phyloP scores from a whole-genome alignment of 352 stramenopile genomes.

The Globisporangium echinulatum region DNA sequence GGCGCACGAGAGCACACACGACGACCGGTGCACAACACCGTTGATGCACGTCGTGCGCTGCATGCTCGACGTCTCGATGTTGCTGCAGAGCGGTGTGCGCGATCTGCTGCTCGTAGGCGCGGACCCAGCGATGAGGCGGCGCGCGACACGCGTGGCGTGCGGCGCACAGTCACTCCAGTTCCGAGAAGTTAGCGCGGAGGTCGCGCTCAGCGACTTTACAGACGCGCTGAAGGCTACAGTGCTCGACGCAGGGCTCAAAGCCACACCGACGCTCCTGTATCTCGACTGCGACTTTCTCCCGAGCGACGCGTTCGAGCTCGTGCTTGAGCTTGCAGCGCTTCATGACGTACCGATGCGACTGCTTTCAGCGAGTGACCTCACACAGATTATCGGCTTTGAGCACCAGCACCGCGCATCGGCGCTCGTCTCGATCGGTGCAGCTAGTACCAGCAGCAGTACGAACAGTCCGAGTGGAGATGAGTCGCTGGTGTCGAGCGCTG shows the following conservation, averaged over 20 bases:
- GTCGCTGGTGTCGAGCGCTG: no score
- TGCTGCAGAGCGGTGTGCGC: conserved; percentile 32
- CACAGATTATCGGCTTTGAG: conserved; percentile 36
- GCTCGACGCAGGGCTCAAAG: conserved; percentile 40
- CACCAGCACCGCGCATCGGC: conserved; percentile 16
- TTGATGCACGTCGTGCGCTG: conserved; percentile 31
- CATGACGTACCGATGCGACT: conserved; percentile 33
- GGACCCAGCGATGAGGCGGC: conserved; percentile 32
- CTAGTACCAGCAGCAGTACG: neutral
- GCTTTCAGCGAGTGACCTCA: conserved; percentile 46
- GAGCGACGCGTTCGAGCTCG: conserved; percentile 21
- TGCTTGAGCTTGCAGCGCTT: conserved; percentile 36
- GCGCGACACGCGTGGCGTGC: conserved; percentile 42
- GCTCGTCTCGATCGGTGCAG: neutral
- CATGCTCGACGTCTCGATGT: conserved; percentile 41
- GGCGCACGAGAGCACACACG: conserved; percentile 17
- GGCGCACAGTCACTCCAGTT: conserved; percentile 50
- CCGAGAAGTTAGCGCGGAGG: conserved; percentile 27
- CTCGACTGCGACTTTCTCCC: conserved; percentile 46
- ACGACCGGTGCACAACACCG: conserved; percentile 24
- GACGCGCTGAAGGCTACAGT: conserved; percentile 42
- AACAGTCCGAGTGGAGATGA: neutral
- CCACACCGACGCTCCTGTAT: conserved; percentile 46
- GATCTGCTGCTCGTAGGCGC: conserved; percentile 38
- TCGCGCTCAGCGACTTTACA: conserved; percentile 27